Evolutionary conservation across 257 asterid species (phyloP), one percentile per base, ranked within the genome.

Genomic region (Paraleonurus japonicus): DNA sequence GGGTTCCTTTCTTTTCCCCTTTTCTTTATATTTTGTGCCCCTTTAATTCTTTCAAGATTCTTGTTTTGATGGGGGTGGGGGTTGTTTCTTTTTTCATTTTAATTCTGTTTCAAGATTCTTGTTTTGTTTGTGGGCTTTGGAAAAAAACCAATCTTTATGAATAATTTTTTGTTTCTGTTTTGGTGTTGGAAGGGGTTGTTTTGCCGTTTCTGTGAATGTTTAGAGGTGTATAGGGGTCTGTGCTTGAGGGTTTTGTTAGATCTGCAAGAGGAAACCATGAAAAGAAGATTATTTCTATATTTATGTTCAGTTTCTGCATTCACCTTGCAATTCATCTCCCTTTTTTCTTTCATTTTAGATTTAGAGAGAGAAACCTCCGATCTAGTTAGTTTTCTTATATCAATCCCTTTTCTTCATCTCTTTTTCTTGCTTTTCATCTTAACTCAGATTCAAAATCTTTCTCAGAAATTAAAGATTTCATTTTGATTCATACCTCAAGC

Each of bases 231-330:
- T 88, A 78, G 96, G 87, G 76, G 83, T 83, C 87, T 90, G 96
- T 81, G 98, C 86, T 89, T 71, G 63, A 13, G 67, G 73, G 80
- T 74, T 74, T 78, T 74, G 98, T 86, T 92, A 95, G 97, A 95
- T 95, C 99, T 95, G 98, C 87, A 85, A 89, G 88, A 76, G 95
- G 88, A 89, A 95, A 89, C 74, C 95, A 81, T 83, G 82, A 85
- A 91, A 87, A 86, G 89, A 85, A 82, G 81, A 85, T 83, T 66
- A 74, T 79, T 86, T 81, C 87, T 78, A 69, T 90, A 75, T 86
- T 84, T 76, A 84, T 89, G 86, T 68, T 75, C 65, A 70, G 71
- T 78, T 81, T 78, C 57, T 80, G 71, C 47, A 60, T 76, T 75
- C 71, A 67, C 61, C 59, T 59, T 73, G 51, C 75, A 50, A 75